Base-by-base conservation (phyloP, 306 rosid genomes). In the Biancaea sappan region DNA sequence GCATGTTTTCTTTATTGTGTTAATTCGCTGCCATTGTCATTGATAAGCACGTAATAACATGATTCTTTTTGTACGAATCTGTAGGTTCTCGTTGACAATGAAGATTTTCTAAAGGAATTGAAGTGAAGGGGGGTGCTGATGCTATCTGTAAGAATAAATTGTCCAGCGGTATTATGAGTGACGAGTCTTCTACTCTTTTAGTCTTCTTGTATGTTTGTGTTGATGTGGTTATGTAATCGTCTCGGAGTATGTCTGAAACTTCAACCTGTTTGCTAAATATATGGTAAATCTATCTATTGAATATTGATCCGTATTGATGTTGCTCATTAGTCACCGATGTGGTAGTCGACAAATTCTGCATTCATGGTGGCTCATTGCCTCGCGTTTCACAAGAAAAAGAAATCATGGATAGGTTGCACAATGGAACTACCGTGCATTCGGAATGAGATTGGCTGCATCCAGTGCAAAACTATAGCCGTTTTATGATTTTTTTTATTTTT, bases 71-170 rank as follows among this genome's bases (percentile, higher is more conserved):
- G 18, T 44, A 26, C 74, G 71, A 51, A 29, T 56, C 75, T 75
- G 85, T 69, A 94, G 98, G 97, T 87, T 26, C 76, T 94, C 72
- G 96, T 91, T 80, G 98, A 94, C 91, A 91, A 94, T 32, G 84
- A 50, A 65, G 97, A 94, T 63, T 94, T 94, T 47, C 86, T 83
- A 66, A 90, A 84, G 90, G 98, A 94, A 84, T 84, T 90, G 64
- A 72, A 88, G 82, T 68, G 82, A 82, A 76, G 84, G 68, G 70
- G 63, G 58, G 6, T 26, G 29, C 26, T 22, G 19, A 26, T 74
- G 78, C 53, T 74, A n/a, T 60, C 24, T 11, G 31, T 79, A 34
- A 57, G 69, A 83, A 85, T 80, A 88, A 88, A 40, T 38, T 21
- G 79, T 59, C 63, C 65, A 14, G 71, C 62, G 15, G 40, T 0